Conservation (phyloP, 192 early-diverging fungal species). For the Umbelopsis isabellina region DNA sequence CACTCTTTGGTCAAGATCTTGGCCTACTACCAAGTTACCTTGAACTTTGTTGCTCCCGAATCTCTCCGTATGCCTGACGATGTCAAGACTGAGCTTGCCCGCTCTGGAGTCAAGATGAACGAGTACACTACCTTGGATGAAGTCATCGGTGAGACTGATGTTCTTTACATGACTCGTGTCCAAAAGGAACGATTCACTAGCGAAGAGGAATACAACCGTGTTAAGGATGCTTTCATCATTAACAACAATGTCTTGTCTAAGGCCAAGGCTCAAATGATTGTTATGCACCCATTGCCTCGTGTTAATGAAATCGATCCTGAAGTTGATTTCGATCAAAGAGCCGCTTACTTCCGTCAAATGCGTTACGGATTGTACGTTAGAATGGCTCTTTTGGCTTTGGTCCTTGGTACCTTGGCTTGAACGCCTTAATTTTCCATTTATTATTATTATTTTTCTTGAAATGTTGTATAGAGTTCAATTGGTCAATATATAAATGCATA, state of each 20-base stretch:
- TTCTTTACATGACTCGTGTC: constrained; percentile 95
- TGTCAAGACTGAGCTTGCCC: constrained; percentile 68
- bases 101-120: constrained; percentile 63
- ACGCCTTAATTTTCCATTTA: constrained; percentile 5
- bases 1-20: constrained; percentile 93
- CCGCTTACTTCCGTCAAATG: constrained; percentile 99
- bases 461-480: constrained; percentile 11
- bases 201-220: constrained; percentile 78
- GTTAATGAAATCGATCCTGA: constrained; percentile 95
- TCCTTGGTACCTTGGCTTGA: constrained; percentile 51
- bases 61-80: constrained; percentile 87
- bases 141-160: constrained; percentile 88
- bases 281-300: constrained; percentile 98
- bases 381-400: constrained; percentile 95
- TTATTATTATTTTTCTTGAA: background rate
- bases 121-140: constrained; percentile 76
- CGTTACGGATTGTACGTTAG: constrained; percentile 96
- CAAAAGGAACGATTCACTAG: constrained; percentile 93
- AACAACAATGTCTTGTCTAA: constrained; percentile 84
- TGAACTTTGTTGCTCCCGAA: constrained; percentile 90
- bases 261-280: constrained; percentile 95
- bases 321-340: constrained; percentile 96
- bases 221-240: constrained; percentile 80
- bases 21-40: constrained; percentile 87
- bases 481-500: constrained; percentile 11